Evolutionary conservation across 345 rosid species (phyloP).

Genomic region (Citrus cavaleriei): DNA sequence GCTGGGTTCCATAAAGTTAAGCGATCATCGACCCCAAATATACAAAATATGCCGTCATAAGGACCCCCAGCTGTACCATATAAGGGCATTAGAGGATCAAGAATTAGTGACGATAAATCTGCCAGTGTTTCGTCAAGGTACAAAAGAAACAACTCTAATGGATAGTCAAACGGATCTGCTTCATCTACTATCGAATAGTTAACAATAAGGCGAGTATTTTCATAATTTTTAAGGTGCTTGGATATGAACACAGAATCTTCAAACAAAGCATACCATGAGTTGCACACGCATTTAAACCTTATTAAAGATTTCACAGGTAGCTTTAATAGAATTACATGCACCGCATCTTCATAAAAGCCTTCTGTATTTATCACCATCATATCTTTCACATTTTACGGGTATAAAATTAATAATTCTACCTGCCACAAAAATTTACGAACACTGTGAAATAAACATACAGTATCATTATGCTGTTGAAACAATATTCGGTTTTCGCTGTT

Average conservation of each 20-base stretch:
- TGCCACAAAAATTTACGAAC: not conserved
- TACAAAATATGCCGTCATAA: too few species aligned
- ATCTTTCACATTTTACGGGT: accelerated
- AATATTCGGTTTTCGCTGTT: too few species aligned
- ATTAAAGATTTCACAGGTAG: too few species aligned
- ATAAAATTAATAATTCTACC: accelerated
- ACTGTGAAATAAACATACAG: accelerated
- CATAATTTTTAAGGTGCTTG: not conserved
- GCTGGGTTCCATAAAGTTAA: too few species aligned
- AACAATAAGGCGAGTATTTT: not conserved
- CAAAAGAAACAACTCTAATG: accelerated
- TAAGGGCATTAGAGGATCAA: too few species aligned
- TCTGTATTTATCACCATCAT: accelerated
- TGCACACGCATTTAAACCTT: not conserved
- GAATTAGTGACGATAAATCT: too few species aligned
- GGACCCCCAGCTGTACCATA: too few species aligned
- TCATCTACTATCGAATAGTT: not conserved
- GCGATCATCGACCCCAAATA: too few species aligned
- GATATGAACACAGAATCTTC: not conserved
- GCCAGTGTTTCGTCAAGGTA: too few species aligned
- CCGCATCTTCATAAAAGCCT: accelerated
- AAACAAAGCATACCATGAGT: accelerated
- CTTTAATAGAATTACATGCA: too few species aligned
- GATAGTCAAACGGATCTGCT: too few species aligned
- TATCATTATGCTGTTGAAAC: not conserved